Base-by-base conservation (phyloP, 106 monocot genomes). In the Dactylorhiza incarnata region DNA sequence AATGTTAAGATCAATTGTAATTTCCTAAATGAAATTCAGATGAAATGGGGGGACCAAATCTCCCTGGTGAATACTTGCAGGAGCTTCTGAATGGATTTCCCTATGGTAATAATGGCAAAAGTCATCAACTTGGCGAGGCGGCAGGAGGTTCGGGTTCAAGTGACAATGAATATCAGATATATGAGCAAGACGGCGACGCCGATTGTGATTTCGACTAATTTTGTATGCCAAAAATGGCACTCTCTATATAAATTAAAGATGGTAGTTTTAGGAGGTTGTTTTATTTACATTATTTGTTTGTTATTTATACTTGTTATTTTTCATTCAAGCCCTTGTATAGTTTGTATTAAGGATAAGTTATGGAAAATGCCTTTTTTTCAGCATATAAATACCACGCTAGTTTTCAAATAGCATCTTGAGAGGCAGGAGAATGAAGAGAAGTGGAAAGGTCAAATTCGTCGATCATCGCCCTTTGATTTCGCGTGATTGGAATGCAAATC, bases 11-110 rank as follows among this genome's bases (percentile, higher is more conserved):
- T 37, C 44, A 67, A 15, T 13, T 0, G 69, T 14, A 46, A 45
- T 45, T 69, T 69, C 69, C 69, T 69, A 69, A 17, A 69, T 69
- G 69, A 11, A 26, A 6, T n/a, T 6, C 69, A 69, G 69, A 69
- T 69, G 69, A 69, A 14, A 45, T 69, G 69, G 69, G 5, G n/a
- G 45, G 45, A 6, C 12, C 5, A 8, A 69, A 15, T 15, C 9
- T 69, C 69, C 45, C 45, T 45, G 45, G 45, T 46, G 69, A 69
- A 69, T 69, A 69, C 45, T 46, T 69, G 45, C 69, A 69, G 45
- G 69, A 69, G 45, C 69, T 69, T 45, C 69, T 69, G 7, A 46
- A 17, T 69, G 69, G 45, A 46, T 69, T 69, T 46, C 12, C 69
- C 44, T 17, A 8, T 7, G 45, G 43, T 45, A 46, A 69, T 24